Base-by-base conservation (phyloP, 805 yeast species). In the Candida nemodendra region DNA sequence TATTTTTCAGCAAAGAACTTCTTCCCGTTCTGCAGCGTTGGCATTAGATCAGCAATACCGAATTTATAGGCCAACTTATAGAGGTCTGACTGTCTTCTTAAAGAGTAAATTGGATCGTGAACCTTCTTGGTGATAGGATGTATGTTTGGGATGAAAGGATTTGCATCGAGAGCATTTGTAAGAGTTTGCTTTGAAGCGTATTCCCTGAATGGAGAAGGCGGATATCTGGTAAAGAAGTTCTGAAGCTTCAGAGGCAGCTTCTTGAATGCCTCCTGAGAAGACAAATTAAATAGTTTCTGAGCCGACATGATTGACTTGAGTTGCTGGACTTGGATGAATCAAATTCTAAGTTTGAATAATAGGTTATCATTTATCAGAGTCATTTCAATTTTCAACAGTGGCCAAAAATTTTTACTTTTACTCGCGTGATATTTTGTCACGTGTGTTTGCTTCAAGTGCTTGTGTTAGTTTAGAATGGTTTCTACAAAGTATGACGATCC, bases 111-210 rank as follows among this genome's bases (percentile, higher is more conserved):
- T 18, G 97, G 86, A 42, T 79, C 78, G 53, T 86, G 95, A 66
- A 81, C 78, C 50, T 66, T 71, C n/a, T 83, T 77, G 16, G 95
- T 87, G 16, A 83, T 76, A 15, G 95, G 88, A 60, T 89, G 89
- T 54, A 75, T 83, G 61, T 87, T 89, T 17, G 95, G 82, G 38
- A 87, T 62, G 61, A 90, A 90, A 36, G 97, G 97, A 62, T 90
- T 90, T 50, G 89, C 84, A 43, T 77, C 75, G 16, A 76, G 72
- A 33, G 88, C 90, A 33, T 65, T 66, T 16, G 85, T 79, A 19
- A 76, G 65, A 2, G 85, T 76, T 35, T 95, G 84, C 45, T 70
- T 72, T 2, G 70, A 64, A 4, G 86, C 69, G 60, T 88, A 90
- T 48, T 72, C 59, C 14, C 74, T 73, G 62, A 78, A 79, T n/a